Evolutionary conservation across 306 rosid genomes (phyloP), one percentile per base, ranked within the genome.

Genomic region (Prunus campanulata): DNA sequence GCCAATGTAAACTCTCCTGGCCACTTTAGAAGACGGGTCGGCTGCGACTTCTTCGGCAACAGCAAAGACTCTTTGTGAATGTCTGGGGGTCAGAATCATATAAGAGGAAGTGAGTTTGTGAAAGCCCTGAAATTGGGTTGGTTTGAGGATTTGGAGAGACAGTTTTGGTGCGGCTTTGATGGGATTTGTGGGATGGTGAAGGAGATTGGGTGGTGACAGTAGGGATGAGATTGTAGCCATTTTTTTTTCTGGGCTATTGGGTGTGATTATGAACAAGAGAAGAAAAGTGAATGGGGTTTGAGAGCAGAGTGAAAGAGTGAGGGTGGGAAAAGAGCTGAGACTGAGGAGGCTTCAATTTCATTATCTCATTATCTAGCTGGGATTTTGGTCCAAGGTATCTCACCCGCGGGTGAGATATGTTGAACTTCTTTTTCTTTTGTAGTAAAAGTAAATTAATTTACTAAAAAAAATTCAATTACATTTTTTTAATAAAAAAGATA

Each of bases 1-100:
- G 30, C 97, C 98, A 29, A 95, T 60, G 73, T 92, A 95, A 63
- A 95, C 86, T 72, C 86, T 90, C 83, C 93, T 87, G 0, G 85
- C 90, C 22, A 89, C 90, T 24, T 71, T 88, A 0, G 97, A 85
- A 29, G 75, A 67, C 0, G 89, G 70, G 71, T 70, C 83, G 1
- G 60, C 87, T 1, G 91, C 48, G 19, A 87, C 80, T 24, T 84
- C 89, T 78, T 90, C 90, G 0, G 94, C 93, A 0, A 87, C 94
- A 16, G 91, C 86, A 35, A 82, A 86, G 71, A 79, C 86, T 54
- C 77, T 83, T n/a, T 59, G 78, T 0, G 69, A 72, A 54, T 50
- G 48, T n/a, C 48, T 55, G 68, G 82, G 57, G 13, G 78, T 25
- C 27, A 68, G 44, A 27, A 54, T 50, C 16, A 29, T n/a, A 56